Evolutionary conservation across 1,284 basidiomycete species (phyloP), one percentile per base, ranked within the genome.

Genomic region (Fomitopsis pinicola): DNA sequence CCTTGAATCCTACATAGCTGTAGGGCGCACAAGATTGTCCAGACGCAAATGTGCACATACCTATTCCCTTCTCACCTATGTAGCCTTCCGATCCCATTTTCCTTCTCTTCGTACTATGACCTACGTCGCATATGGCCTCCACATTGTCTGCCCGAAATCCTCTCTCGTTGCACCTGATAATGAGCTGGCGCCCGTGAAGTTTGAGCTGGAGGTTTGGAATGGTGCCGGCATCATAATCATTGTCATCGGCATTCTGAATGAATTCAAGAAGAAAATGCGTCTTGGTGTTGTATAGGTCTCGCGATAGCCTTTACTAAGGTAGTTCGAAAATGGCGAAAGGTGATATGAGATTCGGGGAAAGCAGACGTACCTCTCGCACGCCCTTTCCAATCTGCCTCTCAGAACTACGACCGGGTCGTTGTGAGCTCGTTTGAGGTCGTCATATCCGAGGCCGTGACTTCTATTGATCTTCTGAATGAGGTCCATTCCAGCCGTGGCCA

Each of bases 221-320:
- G 30, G 35, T 26, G 50, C 35, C 15, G 8, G 14, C 5, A 4
- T 53, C n/a, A 22, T 53, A 53, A 8, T 53, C 35, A 22, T 53
- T 53, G 50, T 53, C 50, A n/a, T 53, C 50, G n/a, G 50, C 50
- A 53, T 53, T 53, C 50, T 53, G 50, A 3, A 53, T 53, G 50
- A 53, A 53, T 30, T 53, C 50, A 9, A 53, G 50, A 17, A 53
- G 50, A 30, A 53, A 53, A 30, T 53, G 50, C 14, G 50, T 53
- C 35, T 53, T 53, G 30, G 50, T 53, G 50, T 53, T 53, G 33
- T 53, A 53, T n/a, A 53, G 17, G 50, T 53, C 50, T 22, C 35
- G 30, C 30, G 50, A 53, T 5, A 53, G 35, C 50, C 50, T 53
- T 10, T 36, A n/a, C n/a, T n/a, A n/a, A 53, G 30, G 30, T 33